Evolutionary conservation across 2,329 filamentous ascomycete genomes (phyloP), one percentile per base, ranked within the genome.

Genomic region (Aureobasidium vineae): DNA sequence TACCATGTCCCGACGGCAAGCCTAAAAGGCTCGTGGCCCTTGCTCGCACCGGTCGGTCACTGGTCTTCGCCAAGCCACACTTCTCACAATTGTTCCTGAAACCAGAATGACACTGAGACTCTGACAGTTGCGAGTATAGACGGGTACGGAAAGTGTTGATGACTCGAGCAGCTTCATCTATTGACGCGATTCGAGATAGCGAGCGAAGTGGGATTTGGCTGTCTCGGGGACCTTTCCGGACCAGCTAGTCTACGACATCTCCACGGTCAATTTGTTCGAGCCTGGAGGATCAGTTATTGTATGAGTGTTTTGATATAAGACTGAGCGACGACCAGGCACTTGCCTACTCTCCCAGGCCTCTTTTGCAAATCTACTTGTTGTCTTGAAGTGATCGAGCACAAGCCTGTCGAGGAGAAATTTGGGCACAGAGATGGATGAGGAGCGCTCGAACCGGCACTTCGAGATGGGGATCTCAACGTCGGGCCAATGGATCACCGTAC

Each of bases 21-120:
- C 57, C 43, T 49, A 15, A 45, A 45, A 61, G n/a, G n/a, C 40
- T 47, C 31, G 28, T 41, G 57, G 57, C 28, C 26, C 28, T 61
- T 49, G 57, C 57, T 61, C 31, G 57, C 43, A 60, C 28, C 43
- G 57, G n/a, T 28, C 43, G 16, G 16, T 45, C 8, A 15, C 11
- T 2, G n/a, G 16, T 19, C 8, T 59, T 45, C 16, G 26, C 26
- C 16, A 45, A 59, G 54, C 54, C 26, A 26, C 53, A 31, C 11
- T 23, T 33, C 57, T 36, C 6, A 61, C 41, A 36, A 16, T 23
- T 10, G 41, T 7, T 61, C 13, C 26, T 61, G 57, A 61, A 49
- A 47, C 41, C 57, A 26, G 19, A 41, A 6, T 21, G 10, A 49
- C 28, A 3, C 21, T 16, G 43, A 33, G 49, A 52, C 49, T 40